Evolutionary conservation across 2,329 filamentous ascomycete species (phyloP).

Genomic region (Pestalotiopsis sp.): DNA sequence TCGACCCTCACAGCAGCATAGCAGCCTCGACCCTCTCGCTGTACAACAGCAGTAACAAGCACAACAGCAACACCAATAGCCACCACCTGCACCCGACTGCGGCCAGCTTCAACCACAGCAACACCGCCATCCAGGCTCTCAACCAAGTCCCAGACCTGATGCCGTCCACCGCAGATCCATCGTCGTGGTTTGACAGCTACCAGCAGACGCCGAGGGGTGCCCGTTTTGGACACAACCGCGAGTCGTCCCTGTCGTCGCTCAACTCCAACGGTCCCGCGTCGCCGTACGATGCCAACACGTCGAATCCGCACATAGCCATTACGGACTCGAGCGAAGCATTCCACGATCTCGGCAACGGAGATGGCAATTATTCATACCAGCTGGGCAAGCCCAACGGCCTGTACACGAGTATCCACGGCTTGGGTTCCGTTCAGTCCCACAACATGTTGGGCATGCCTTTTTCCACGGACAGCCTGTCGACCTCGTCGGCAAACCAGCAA

Average conservation of each 20-base stretch:
- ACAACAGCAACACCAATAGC: slow-evolving; percentile 14
- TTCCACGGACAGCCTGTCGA: slow-evolving; percentile 19
- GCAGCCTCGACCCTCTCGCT: slow-evolving; percentile 31
- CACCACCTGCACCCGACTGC: slow-evolving; percentile 21
- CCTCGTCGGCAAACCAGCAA: slow-evolving; percentile 37
- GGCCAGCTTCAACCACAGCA: slow-evolving; percentile 22
- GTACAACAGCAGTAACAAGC: background rate
- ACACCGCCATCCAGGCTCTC: slow-evolving; percentile 24
- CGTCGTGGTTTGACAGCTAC: slow-evolving; percentile 28
- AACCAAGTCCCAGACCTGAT: slow-evolving; percentile 32
- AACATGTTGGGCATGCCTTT: slow-evolving; percentile 36
- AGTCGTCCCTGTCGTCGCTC: slow-evolving; percentile 63
- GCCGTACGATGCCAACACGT: slow-evolving; percentile 56
- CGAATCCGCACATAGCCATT: slow-evolving; percentile 61
- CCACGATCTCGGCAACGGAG: slow-evolving; percentile 41
- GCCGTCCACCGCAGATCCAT: slow-evolving; percentile 29
- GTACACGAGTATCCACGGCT: slow-evolving; percentile 39
- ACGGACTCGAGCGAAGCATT: slow-evolving; percentile 51
- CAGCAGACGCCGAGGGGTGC: slow-evolving; percentile 28
- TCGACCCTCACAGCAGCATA: slow-evolving; percentile 14
- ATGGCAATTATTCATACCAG: slow-evolving; percentile 48
- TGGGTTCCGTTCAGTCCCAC: slow-evolving; percentile 37
- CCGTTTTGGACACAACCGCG: slow-evolving; percentile 55
- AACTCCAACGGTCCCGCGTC: slow-evolving; percentile 63
- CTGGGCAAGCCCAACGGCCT: slow-evolving; percentile 44